Evolutionary conservation across 192 early-diverging fungal genomes (phyloP), one percentile per base, ranked within the genome.

Genomic region (Globomyces pollinis-pini): DNA sequence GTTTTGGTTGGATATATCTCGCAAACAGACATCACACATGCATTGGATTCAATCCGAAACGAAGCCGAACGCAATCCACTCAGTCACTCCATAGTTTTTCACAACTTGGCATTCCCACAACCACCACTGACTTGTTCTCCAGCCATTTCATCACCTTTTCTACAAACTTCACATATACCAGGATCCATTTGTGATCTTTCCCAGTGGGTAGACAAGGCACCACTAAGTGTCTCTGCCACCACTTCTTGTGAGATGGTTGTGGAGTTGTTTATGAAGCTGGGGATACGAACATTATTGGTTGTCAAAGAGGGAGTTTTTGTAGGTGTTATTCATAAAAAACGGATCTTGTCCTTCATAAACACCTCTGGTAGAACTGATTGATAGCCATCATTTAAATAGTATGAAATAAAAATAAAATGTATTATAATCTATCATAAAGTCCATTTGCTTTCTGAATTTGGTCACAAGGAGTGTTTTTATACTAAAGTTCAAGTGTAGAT

Each of bases 271-370:
- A 74, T 85, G 42, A 88, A 91, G 52, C 60, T 96, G 35, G 91
- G 93, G 2, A 70, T 88, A 24, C 80, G 84, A 41, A 90, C 86
- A 34, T 60, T 96, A 1, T 88, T 86, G 62, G 90, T 96, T 8
- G 81, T 82, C 6, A 26, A 52, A 6, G 74, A 83, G 18, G 91
- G 93, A 1, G 61, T 76, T 13, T 89, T 79, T 43, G 80, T 84
- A 36, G 93, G 91, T 16, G 78, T 91, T 38, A 86, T 96, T 23
- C 85, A 88, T 65, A 96, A 94, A 71, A 91, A 91, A 63, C 67
- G 79, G 16, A 66, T 93, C 13, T 67, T 94, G 11, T 34, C 44
- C 6, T 47, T 47, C 23, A 47, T 47, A 28, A 20, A 47, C 23
- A 47, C n/a, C n/a, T n/a, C n/a, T n/a, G n/a, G n/a, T n/a, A n/a